Percentiles rank a stretch among this genome's conserved stretches.
Evolutionary conservation across 305 asterid genomes (phyloP).

Genomic region (Fraxinus platypoda): DNA sequence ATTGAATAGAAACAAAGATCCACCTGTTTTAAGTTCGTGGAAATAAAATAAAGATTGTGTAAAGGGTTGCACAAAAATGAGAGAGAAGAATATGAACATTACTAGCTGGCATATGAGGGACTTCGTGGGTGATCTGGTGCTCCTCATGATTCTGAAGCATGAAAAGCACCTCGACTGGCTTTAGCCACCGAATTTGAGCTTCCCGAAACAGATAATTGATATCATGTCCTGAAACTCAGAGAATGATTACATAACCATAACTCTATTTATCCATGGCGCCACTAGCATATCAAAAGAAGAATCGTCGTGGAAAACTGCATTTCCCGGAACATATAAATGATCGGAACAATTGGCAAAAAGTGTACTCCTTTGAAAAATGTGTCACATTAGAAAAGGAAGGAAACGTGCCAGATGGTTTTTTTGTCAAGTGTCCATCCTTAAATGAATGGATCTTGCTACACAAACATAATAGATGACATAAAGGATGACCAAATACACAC

Average conservation of each 20-base stretch:
- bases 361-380: neutral
- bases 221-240: slow-evolving; percentile 55
- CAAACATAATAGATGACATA: too few species aligned
- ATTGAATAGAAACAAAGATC: slow-evolving; percentile 82
- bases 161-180: slow-evolving; percentile 77
- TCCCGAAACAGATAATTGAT: slow-evolving; percentile 62
- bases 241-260: neutral
- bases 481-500: too few species aligned
- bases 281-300: neutral
- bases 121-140: slow-evolving; percentile 63
- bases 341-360: neutral
- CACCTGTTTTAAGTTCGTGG: slow-evolving; percentile 47
- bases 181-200: slow-evolving; percentile 89
- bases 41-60: slow-evolving; percentile 5
- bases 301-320: neutral
- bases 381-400: neutral
- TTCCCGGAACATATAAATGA: neutral
- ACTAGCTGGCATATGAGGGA: slow-evolving; percentile 76
- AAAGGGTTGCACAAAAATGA: neutral
- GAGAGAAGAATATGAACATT: slow-evolving; percentile 15
- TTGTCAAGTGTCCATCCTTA: neutral
- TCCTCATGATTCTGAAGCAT: slow-evolving; percentile 67
- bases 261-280: neutral
- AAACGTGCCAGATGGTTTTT: neutral
- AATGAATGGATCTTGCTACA: too few species aligned